These are phyloP conservation scores for Sugiyamaella pinicola DNA, from an alignment of 1,139 yeast species.

Conservation along the genomic window DNA sequence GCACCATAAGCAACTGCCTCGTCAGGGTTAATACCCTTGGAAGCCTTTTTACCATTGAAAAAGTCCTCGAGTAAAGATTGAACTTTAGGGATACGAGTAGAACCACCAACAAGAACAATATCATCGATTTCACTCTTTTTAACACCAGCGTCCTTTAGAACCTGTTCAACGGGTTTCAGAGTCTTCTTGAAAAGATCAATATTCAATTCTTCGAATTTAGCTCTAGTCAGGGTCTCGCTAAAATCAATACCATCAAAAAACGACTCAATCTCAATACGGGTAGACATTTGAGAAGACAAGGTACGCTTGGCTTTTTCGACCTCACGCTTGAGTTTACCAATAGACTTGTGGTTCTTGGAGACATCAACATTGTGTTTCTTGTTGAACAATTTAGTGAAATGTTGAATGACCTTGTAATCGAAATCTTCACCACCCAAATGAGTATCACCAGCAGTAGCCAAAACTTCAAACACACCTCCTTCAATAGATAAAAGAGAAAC, in stretches of 20 bases:
- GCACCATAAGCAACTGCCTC: constrained; percentile 99
- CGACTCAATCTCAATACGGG: constrained; percentile 92
- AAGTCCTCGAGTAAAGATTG: constrained; percentile 84
- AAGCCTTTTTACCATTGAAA: constrained; percentile 91
- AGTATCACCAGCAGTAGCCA: constrained; percentile 88
- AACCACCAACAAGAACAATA: constrained; percentile 95
- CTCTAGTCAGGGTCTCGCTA: constrained; percentile 89
- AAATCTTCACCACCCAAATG: constrained; percentile 97
- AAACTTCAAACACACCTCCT: constrained; percentile 78
- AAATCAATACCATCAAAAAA: constrained; percentile 95
- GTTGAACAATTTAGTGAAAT: constrained; percentile 81
- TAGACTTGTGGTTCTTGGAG: constrained; percentile 71
- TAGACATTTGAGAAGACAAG: constrained; percentile 83
- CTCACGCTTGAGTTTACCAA: constrained; percentile 90
- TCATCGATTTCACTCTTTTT: constrained; percentile 84
- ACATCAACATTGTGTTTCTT: constrained; percentile 85
- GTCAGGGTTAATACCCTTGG: constrained; percentile 96
- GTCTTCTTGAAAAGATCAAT: constrained; percentile 85
- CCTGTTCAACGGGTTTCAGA: constrained; percentile 91
- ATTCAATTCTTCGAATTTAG: constrained; percentile 93
- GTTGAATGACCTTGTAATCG: constrained; percentile 84
- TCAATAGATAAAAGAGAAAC: constrained; percentile 82
- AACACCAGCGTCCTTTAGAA: constrained; percentile 83
- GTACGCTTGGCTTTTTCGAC: constrained; percentile 97
- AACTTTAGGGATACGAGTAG: constrained; percentile 97